A percentile compares a stretch with the other conserved stretches of the same genome.
Conservation (phyloP, 345 rosid genomes). For the Gossypium sturtianum region DNA sequence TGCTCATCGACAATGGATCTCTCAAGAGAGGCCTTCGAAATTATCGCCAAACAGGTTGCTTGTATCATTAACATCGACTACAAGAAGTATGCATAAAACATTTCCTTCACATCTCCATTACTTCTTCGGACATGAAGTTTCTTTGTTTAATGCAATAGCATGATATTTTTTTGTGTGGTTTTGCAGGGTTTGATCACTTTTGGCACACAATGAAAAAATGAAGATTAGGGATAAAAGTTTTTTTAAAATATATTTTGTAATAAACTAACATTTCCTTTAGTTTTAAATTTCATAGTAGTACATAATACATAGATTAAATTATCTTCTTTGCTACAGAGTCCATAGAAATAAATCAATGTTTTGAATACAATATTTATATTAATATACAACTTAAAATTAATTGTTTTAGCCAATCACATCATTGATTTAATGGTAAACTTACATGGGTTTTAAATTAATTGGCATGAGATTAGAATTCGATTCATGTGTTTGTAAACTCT, state of each 20-base stretch:
- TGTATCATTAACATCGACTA: slow-evolving; percentile 23
- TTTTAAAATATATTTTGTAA: neutral
- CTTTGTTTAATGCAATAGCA: neutral
- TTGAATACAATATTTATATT: too few relatives aligned
- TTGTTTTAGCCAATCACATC: too few relatives aligned
- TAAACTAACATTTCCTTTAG: neutral
- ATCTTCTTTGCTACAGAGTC: too few relatives aligned
- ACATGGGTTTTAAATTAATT: too few relatives aligned
- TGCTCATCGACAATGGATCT: slow-evolving; percentile 22
- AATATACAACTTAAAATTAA: too few relatives aligned
- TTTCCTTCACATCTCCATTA: neutral
- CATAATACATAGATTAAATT: too few relatives aligned
- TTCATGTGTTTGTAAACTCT: too few relatives aligned
- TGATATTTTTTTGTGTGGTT: neutral
- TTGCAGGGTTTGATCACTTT: neutral
- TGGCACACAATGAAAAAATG: neutral
- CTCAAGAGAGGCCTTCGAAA: slow-evolving; percentile 13
- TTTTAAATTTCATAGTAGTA: too few relatives aligned
- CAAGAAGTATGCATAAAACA: slow-evolving; percentile 14
- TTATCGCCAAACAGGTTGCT: slow-evolving; percentile 20
- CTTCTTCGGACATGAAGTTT: neutral
- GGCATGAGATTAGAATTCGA: too few relatives aligned
- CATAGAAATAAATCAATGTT: too few relatives aligned
- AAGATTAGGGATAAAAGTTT: neutral
- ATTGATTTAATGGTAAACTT: too few relatives aligned